Evolutionary conservation across 2,329 filamentous ascomycete genomes (phyloP), one percentile per base, ranked within the genome.

Genomic region (Ilyonectria destructans): DNA sequence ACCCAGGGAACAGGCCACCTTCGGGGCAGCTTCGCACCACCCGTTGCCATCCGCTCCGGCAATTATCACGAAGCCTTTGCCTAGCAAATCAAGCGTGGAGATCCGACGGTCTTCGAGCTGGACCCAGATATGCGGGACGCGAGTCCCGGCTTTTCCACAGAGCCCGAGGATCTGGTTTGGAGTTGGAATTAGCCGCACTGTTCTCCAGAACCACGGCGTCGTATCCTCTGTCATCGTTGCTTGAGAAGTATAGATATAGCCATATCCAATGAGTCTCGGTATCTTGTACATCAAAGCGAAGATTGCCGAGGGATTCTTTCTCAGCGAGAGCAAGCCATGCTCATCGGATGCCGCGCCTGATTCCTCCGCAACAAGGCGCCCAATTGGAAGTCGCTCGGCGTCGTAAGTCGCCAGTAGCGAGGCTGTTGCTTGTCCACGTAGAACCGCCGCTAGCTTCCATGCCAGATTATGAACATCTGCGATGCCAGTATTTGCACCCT

Each of bases 341-440:
- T 60, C 46, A 17, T 60, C 58, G 6, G 33, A 46, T 6, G 33
- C 46, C 2, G 23, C 46, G 21, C 58, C 58, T 6, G 58, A 60
- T 60, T 60, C 58, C 8, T 60, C 45, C 35, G 58, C 48, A n/a
- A 60, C 58, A 8, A 60, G 46, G 12, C 46, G 58, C n/a, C 58
- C 58, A 10, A 60, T 40, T 8, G 58, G 58, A 26, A 61, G 33
- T 23, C 58, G 17, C 15, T 61, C 58, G 10, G 23, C 8, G 12
- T 61, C 26, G 29, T 61, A 61, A 12, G 58, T 61, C 2, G 23
- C 7, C 4, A 61, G 48, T 3, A 61, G 35, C 15, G 48, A 9
- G 17, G 21, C 15, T 9, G 15, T 15, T 5, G 48, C 48, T 6
- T 54, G 48, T 7, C 35, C 48, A 12, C 23, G 9, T 13, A 61